Evolutionary conservation across 176 grass and related monocot species (phyloP), one percentile per base, ranked within the genome.

Genomic region (Triticum timopheevii): DNA sequence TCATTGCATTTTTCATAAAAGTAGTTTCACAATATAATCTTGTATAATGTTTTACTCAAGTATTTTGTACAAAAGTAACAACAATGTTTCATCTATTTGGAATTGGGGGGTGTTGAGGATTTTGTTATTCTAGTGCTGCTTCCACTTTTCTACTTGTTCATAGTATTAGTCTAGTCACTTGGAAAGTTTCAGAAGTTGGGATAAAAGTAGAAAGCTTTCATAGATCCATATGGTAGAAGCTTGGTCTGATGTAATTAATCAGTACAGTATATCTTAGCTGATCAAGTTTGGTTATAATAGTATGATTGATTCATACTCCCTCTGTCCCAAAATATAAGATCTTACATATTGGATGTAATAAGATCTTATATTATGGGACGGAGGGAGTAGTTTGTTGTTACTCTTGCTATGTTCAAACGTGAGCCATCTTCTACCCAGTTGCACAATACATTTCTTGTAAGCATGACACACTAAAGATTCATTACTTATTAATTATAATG

Each of bases 151-250:
- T 81, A 69, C 33, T 69, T 69, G 67, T 38, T 69, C 19, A 31
- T n/a, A n/a, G n/a, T n/a, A n/a, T n/a, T 27, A 27, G 6, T 22
- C 2, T 58, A 20, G 35, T 25, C 68, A 33, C 36, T 23, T 76
- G 59, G n/a, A 24, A 68, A 87, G 61, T 54, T 87, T 82, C 31
- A 82, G 36, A 61, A 58, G 28, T 76, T 63, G 31, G 44, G 19
- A 35, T 35, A 61, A 28, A 40, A 67, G 7, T 82, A 33, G 16
- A 68, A 58, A 13, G 3, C 8, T 69, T 54, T 82, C 52, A 27
- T 87, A 75, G 36, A 81, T 81, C 49, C 22, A 56, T 65, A 52
- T 39, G 17, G n/a, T 36, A 42, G 61, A 67, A 78, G 50, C 16
- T 66, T 12, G 13, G 66, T 76, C 45, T 40, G 15, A 24, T 65